Percentiles rank a stretch among this genome's conserved stretches.
phyloP scores from a whole-genome alignment of 225 moss, liverwort and hornwort species.

The Sphagnum contortum region DNA sequence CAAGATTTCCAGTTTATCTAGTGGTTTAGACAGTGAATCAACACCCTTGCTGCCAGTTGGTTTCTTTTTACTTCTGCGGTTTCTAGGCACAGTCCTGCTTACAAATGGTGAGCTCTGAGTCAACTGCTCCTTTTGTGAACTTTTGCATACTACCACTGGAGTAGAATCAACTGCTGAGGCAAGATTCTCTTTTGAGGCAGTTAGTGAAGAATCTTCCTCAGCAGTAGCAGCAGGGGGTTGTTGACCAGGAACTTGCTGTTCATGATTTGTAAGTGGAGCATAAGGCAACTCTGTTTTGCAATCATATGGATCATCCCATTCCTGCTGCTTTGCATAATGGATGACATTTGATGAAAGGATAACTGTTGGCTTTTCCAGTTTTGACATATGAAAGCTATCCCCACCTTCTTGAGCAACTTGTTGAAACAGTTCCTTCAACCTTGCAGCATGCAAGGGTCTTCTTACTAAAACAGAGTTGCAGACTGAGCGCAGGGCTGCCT shows the following conservation, averaged over 20 bases:
- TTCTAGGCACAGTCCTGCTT: slow-evolving; percentile 12
- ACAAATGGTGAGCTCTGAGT: not conserved
- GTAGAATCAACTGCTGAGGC: too few relatives aligned
- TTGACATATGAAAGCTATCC: slow-evolving; percentile 23
- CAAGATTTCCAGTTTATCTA: slow-evolving; percentile 55
- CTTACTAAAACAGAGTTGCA: slow-evolving; percentile 56
- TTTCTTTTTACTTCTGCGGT: slow-evolving; percentile 13
- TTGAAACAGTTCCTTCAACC: slow-evolving; percentile 64
- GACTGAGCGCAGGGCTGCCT: slow-evolving; percentile 44
- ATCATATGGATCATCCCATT: slow-evolving; percentile 54
- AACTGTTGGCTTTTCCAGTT: slow-evolving; percentile 28
- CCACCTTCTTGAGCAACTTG: slow-evolving; percentile 47
- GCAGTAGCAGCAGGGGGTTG: slow-evolving; percentile 6
- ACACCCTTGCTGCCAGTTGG: not conserved
- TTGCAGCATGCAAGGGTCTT: slow-evolving; percentile 59
- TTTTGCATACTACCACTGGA: too few relatives aligned
- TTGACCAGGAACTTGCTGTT: slow-evolving; percentile 6
- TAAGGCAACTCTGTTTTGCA: slow-evolving; percentile 37
- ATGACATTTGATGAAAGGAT: slow-evolving; percentile 35
- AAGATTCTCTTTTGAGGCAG: too few relatives aligned
- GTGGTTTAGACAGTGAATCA: slow-evolving; percentile 29
- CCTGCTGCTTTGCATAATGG: slow-evolving; percentile 51
- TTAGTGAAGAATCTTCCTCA: too few relatives aligned
- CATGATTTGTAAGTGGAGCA: slow-evolving; percentile 10
- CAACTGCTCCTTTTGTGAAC: too few relatives aligned